Evolutionary conservation across 2,329 filamentous ascomycete genomes (phyloP).

Genomic region (Rhexocercosporidium sp.): DNA sequence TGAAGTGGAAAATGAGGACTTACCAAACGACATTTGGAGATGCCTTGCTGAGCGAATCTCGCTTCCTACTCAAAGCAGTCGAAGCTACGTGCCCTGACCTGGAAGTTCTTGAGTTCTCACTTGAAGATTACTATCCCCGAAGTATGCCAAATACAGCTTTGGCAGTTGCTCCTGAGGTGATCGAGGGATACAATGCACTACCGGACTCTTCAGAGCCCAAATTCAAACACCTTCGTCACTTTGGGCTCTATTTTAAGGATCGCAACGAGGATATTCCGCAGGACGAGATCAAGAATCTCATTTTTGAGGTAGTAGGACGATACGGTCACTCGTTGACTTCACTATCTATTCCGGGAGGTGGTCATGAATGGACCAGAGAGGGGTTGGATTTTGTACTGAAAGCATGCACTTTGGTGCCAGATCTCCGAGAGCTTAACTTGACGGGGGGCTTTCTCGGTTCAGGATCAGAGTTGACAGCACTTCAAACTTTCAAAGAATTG

Average conservation of each 20-base stretch:
- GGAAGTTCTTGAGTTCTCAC: conserved; percentile 15
- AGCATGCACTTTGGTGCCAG: conserved; percentile 8
- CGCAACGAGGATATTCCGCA: not conserved
- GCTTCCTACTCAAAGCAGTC: conserved; percentile 19
- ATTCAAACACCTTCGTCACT: conserved; percentile 16
- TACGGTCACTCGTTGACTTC: conserved; percentile 12
- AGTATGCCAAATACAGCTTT: not conserved
- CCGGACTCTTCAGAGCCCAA: not conserved
- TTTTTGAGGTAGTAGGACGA: conserved; percentile 5
- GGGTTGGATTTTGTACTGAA: conserved; percentile 14
- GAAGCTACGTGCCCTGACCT: conserved; percentile 24
- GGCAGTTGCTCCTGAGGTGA: not conserved
- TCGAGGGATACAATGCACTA: not conserved
- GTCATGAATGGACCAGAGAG: not conserved
- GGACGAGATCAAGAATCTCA: not conserved
- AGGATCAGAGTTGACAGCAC: not conserved
- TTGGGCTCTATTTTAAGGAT: conserved; percentile 3
- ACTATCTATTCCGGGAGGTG: conserved; percentile 7
- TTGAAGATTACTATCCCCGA: not conserved
- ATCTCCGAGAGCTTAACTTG: not conserved
- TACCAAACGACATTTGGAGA: no score
- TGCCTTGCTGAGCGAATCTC: not conserved
- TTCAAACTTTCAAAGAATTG: conserved; percentile 10
- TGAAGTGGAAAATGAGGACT: conserved; percentile 11
- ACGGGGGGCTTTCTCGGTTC: not conserved